Evolutionary conservation across 2,329 filamentous ascomycete species (phyloP).

Genomic region (Ophiostoma pallidulum): DNA sequence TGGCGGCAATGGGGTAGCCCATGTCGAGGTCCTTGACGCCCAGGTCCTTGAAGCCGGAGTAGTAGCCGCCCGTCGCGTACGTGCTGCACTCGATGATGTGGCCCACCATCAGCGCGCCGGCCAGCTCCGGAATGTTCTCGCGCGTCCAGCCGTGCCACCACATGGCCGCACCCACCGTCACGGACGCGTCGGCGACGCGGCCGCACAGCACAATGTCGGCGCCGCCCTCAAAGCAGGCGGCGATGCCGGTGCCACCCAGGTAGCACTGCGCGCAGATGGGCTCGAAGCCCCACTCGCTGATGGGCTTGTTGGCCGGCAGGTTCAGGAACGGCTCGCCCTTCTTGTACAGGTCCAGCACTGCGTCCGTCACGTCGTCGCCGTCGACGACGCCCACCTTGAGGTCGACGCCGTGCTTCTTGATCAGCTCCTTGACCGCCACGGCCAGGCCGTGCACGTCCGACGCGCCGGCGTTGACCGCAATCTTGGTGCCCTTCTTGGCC

Average conservation of each 20-base stretch:
- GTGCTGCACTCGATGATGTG: conserved; percentile 36
- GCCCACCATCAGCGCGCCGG: conserved; percentile 32
- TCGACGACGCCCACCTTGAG: conserved; percentile 26
- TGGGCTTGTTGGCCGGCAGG: conserved; percentile 13
- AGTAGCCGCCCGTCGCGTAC: conserved; percentile 39
- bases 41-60: conserved; percentile 35
- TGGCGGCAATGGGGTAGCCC: conserved; percentile 39
- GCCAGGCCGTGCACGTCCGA: conserved; percentile 20
- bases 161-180: conserved; percentile 37
- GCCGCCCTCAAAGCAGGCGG: conserved; percentile 24
- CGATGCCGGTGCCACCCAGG: conserved; percentile 32
- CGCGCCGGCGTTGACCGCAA: conserved; percentile 26
- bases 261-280: conserved; percentile 23
- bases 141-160: conserved; percentile 39
- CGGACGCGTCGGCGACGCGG: conserved; percentile 30
- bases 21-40: conserved; percentile 32
- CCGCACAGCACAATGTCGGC: conserved; percentile 31
- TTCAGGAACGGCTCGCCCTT: conserved; percentile 15
- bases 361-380: conserved; percentile 23
- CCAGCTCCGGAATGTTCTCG: conserved; percentile 33
- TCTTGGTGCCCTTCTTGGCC: conserved; percentile 20
- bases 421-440: conserved; percentile 11
- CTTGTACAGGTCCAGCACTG: conserved; percentile 12
- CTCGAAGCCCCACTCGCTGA: conserved; percentile 15
- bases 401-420: conserved; percentile 18